Evolutionary conservation across 2,329 filamentous ascomycete genomes (phyloP).

Genomic region (Ascochyta viciae-villosae): DNA sequence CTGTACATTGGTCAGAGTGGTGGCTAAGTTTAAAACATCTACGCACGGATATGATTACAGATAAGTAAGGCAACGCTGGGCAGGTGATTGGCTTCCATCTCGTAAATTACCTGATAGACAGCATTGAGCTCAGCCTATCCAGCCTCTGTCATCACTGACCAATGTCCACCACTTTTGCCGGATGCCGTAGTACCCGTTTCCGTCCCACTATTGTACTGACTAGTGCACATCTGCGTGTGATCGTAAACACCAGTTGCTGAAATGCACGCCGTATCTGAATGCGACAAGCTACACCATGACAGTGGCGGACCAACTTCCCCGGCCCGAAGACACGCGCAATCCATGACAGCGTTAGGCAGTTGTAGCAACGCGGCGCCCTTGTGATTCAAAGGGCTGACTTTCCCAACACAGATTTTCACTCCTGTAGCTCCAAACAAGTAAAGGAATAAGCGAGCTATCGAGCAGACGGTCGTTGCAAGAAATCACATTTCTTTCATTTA

Average conservation of each 20-base stretch:
- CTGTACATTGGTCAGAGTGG: too few relatives aligned
- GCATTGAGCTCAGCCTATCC: too few relatives aligned
- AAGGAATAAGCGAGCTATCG: neutral
- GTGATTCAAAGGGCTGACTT: neutral
- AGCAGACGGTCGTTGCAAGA: neutral
- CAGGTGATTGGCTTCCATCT: too few relatives aligned
- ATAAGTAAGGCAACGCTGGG: too few relatives aligned
- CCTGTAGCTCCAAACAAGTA: neutral
- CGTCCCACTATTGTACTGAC: neutral
- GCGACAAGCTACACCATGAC: neutral
- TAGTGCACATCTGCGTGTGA: neutral
- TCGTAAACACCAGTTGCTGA: neutral
- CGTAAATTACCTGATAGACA: too few relatives aligned
- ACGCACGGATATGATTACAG: too few relatives aligned
- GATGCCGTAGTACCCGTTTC: too few relatives aligned
- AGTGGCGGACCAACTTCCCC: neutral
- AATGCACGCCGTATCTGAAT: conserved; percentile 2
- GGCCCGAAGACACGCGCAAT: neutral
- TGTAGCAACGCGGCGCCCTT: conserved; percentile 7
- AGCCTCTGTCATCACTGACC: too few relatives aligned
- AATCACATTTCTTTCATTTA: neutral
- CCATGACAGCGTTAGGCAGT: conserved; percentile 4
- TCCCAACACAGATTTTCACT: neutral
- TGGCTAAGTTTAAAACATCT: too few relatives aligned
- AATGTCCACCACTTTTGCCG: too few relatives aligned